Base-by-base conservation (phyloP, 768 basidiomycete genomes). In the Terana coerulea region DNA sequence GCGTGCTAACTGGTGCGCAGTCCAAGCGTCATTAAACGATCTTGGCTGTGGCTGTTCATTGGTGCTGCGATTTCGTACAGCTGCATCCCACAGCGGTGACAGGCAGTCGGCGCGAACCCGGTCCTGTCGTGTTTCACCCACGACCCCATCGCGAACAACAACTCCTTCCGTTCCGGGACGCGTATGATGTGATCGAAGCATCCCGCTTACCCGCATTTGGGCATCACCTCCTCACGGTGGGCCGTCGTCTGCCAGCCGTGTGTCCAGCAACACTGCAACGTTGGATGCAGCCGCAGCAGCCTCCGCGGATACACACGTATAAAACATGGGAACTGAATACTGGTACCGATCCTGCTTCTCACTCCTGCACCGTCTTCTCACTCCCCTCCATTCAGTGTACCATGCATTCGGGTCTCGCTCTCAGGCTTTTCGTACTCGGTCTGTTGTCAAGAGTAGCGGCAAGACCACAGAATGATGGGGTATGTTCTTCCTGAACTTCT, bases 111-210 rank as follows among this genome's bases (percentile, higher is more conserved):
- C 15, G 19, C 31, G 29, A 24, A 8, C 19, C 33, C 50, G 50
- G 42, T n/a, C 28, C 26, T 24, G 50, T 22, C 9, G 6, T 51
- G 50, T 51, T 51, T 51, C 50, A 51, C 50, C 50, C 50, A 51
- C 50, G 50, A 26, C 5, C 12, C 22, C 8, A 17, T 36, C 24
- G 17, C 50, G 31, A 51, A 45, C 50, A 22, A 50, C 49, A 39
- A 40, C 39, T 17, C 36, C 45, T 51, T 21, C 50, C 50, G 41
- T 22, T 8, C 36, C 3, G 26, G 46, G 52, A 43, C 28, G n/a
- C 7, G n/a, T 31, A 11, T 35, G 30, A 14, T 53, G n/a, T 33
- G 46, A 33, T 44, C 28, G 51, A 35, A 29, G 19, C 17, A 33
- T 4, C 19, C n/a, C 33, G 33, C 25, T 14, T 30, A 19, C 51